A percentile compares a stretch with the other conserved stretches of the same genome.
Evolutionary conservation across 2,329 filamentous ascomycete species (phyloP).

Genomic region (Emergomyces orientalis): DNA sequence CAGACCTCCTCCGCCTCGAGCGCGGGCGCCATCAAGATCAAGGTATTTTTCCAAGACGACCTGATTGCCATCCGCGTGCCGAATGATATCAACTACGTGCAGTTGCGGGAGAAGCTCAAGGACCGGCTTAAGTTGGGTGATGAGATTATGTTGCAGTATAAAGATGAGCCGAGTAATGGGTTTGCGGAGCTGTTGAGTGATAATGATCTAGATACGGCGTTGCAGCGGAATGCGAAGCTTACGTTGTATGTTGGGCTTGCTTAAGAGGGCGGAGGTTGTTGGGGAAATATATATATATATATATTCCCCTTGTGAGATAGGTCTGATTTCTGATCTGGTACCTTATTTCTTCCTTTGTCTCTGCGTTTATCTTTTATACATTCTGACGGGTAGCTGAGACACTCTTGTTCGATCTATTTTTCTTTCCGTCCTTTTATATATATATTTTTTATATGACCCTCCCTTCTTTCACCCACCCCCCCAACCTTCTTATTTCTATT

Average conservation of each 20-base stretch:
- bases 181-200: conserved; percentile 69
- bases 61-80: conserved; percentile 86
- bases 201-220: conserved; percentile 68
- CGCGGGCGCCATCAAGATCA: conserved; percentile 69
- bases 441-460: too few species aligned
- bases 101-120: conserved; percentile 72
- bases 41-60: conserved; percentile 87
- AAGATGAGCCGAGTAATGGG: conserved; percentile 69
- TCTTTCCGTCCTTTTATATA: too few species aligned
- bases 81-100: conserved; percentile 64
- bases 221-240: conserved; percentile 79
- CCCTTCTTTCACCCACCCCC: too few species aligned
- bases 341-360: too few species aligned
- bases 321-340: too few species aligned
- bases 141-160: conserved; percentile 72
- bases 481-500: not conserved
- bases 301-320: too few species aligned
- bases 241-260: conserved; percentile 55
- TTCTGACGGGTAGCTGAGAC: too few species aligned
- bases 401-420: too few species aligned
- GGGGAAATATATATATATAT: not conserved
- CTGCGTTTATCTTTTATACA: too few species aligned
- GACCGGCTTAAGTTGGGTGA: conserved; percentile 73
- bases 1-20: conserved; percentile 33
- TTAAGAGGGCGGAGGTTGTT: conserved; percentile 14